A percentile compares a stretch with the other conserved stretches of the same genome.
phyloP scores from a whole-genome alignment of 176 grass and related monocot genomes.

The Oryza brachyantha region DNA sequence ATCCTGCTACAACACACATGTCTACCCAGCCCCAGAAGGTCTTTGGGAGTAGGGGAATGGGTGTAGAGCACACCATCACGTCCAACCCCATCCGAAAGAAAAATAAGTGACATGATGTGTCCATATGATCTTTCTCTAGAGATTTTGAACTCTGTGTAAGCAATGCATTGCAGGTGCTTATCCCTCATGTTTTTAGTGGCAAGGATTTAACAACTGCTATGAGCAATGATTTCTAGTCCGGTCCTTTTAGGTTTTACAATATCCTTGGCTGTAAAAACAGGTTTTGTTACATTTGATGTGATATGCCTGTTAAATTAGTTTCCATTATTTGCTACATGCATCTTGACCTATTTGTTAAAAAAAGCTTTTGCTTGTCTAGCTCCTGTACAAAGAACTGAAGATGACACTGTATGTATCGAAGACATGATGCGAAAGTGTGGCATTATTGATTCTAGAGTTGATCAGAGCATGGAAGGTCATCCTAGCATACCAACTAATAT shows the following conservation, averaged over 20 bases:
- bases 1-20: not conserved
- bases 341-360: conserved; percentile 13
- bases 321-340: not conserved
- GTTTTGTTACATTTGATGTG: not conserved
- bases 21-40: not conserved
- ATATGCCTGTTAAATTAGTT: not conserved
- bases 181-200: not conserved
- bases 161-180: not conserved
- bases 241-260: not conserved
- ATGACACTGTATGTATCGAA: conserved; percentile 69
- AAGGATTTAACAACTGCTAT: not conserved
- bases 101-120: not conserved
- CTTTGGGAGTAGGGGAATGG: not conserved
- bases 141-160: conserved; percentile 17
- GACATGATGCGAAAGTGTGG: conserved; percentile 66
- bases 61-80: not conserved
- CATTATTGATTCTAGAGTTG: conserved; percentile 33
- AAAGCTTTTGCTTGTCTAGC: conserved; percentile 45
- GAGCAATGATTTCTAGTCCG: not conserved
- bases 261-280: not conserved
- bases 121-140: not conserved
- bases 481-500: conserved; percentile 38
- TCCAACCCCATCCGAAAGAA: not conserved
- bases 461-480: conserved; percentile 31
- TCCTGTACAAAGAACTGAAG: conserved; percentile 65